Percentiles rank a stretch among this genome's conserved stretches.
These are phyloP conservation scores for Fraxinus americana DNA, from an alignment of 257 asterid species.

Conservation along the genomic window DNA sequence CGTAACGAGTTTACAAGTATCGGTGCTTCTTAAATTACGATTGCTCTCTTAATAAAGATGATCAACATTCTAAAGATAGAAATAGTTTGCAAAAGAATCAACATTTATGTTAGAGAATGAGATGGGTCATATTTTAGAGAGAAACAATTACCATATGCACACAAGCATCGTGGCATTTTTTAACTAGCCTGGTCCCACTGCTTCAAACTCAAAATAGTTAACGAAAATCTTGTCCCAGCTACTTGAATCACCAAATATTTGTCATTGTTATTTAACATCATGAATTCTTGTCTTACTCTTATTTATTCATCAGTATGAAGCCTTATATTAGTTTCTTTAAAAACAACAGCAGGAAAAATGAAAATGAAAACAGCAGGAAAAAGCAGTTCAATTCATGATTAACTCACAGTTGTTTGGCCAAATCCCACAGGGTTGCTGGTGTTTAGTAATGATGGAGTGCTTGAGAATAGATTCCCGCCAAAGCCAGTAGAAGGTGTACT, in stretches of 20 bases:
- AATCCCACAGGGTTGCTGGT: constrained; percentile 55
- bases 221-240: constrained; percentile 11
- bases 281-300: neutral
- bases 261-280: neutral
- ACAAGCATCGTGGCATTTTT: neutral
- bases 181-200: neutral
- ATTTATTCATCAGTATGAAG: constrained; percentile 9
- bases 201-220: constrained; percentile 20
- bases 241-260: neutral
- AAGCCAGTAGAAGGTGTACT: constrained; percentile 72
- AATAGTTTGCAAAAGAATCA: neutral
- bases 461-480: constrained; percentile 74
- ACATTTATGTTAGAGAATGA: neutral
- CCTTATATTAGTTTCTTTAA: constrained; percentile 13
- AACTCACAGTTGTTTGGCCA: constrained; percentile 82
- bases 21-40: too few species aligned
- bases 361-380: constrained; percentile 20
- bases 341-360: neutral
- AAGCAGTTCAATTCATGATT: constrained; percentile 23
- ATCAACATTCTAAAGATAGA: neutral
- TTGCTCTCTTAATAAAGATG: neutral
- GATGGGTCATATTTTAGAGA: neutral
- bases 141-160: neutral
- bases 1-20: too few species aligned
- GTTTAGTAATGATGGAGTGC: constrained; percentile 55